These are phyloP conservation scores for Ambispora gerdemannii DNA, from an alignment of 192 early-diverging fungal genomes.

Conservation along the genomic window DNA sequence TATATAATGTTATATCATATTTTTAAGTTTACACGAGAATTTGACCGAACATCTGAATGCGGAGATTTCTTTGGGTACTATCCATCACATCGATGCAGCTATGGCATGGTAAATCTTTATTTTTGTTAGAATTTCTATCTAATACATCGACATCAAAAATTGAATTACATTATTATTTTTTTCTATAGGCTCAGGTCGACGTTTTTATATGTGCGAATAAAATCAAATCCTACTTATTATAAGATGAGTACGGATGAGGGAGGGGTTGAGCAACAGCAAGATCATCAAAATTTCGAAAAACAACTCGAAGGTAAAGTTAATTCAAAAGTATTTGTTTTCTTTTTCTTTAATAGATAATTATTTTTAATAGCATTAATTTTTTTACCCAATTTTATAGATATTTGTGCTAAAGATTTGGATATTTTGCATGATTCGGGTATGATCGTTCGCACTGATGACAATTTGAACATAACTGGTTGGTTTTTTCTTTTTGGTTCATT, in stretches of 20 bases:
- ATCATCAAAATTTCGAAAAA: slow-evolving; percentile 17
- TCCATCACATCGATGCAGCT: slow-evolving; percentile 42
- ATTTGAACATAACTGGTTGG: background rate
- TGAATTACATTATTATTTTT: too few species aligned
- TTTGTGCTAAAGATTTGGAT: slow-evolving; percentile 33
- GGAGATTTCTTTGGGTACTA: slow-evolving; percentile 61
- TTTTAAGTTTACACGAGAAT: slow-evolving; percentile 40
- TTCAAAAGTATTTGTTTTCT: background rate
- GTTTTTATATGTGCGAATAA: slow-evolving; percentile 39
- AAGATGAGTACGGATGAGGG: background rate
- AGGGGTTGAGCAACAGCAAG: background rate
- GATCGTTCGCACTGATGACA: slow-evolving; percentile 17
- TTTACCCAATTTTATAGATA: slow-evolving; percentile 19
- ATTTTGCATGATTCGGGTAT: slow-evolving; percentile 26
- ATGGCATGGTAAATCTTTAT: slow-evolving; percentile 50
- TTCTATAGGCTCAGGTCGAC: slow-evolving; percentile 37
- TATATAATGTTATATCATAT: background rate
- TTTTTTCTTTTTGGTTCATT: background rate
- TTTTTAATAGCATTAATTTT: background rate
- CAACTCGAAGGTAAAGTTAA: slow-evolving; percentile 18
- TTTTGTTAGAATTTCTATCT: slow-evolving; percentile 22
- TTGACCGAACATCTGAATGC: slow-evolving; percentile 76
- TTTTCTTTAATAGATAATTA: background rate
- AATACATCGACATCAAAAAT: too few species aligned
- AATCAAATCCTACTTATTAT: slow-evolving; percentile 37